Conservation (phyloP, 129 eudicot species). For the Saussurea involucrata region DNA sequence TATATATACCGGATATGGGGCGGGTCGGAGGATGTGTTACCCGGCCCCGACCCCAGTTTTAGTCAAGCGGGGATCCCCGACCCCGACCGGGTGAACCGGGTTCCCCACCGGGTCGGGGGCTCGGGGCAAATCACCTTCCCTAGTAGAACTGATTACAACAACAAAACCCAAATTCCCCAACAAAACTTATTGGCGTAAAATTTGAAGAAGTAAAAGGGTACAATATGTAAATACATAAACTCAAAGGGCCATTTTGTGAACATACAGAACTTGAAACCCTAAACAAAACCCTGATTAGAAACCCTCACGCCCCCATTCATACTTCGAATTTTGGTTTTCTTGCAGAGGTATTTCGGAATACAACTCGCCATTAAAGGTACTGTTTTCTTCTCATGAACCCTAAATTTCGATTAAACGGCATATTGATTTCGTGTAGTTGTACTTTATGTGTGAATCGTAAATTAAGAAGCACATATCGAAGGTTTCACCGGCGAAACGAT, state of each 20-base stretch:
- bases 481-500: slow-evolving; percentile 25
- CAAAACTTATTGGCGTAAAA: background rate
- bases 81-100: too few species aligned
- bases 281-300: slow-evolving; percentile 7
- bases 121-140: too few species aligned
- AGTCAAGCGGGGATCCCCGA: too few species aligned
- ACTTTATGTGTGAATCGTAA: background rate
- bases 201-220: background rate
- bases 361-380: slow-evolving; percentile 11
- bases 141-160: too few species aligned
- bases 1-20: too few species aligned
- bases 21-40: too few species aligned
- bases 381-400: background rate
- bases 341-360: background rate
- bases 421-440: background rate
- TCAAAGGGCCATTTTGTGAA: slow-evolving; percentile 3
- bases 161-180: too few species aligned
- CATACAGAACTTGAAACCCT: slow-evolving; percentile 6
- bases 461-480: slow-evolving; percentile 42
- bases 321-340: background rate
- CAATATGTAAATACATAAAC: background rate
- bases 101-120: too few species aligned
- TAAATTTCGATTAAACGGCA: background rate
- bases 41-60: too few species aligned
- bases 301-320: background rate